phyloP scores from a whole-genome alignment of 2,329 filamentous ascomycete genomes.

The Xylariaceae sp. region DNA sequence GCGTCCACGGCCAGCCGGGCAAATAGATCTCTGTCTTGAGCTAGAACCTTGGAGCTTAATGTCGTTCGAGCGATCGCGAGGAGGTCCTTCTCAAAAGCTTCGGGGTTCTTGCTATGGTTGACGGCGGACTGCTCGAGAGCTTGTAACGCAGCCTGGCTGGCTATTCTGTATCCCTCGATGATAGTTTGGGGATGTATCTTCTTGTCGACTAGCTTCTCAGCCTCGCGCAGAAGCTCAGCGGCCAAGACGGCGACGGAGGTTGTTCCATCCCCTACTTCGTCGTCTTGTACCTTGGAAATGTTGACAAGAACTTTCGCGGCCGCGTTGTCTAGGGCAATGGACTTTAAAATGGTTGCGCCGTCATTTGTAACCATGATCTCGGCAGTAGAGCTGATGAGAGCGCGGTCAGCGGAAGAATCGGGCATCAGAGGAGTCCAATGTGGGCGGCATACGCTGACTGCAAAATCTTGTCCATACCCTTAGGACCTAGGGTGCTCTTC shows the following conservation, averaged over 20 bases:
- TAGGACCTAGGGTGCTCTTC: constrained; percentile 94
- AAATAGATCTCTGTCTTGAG: constrained; percentile 91
- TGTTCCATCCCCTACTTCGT: constrained; percentile 96
- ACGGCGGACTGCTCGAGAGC: constrained; percentile 81
- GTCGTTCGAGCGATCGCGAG: constrained; percentile 90
- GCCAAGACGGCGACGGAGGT: constrained; percentile 96
- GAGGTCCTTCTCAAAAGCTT: constrained; percentile 85
- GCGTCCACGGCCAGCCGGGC: constrained; percentile 86
- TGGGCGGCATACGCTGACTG: constrained; percentile 72
- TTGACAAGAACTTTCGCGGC: constrained; percentile 98
- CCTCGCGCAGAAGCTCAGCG: constrained; percentile 90
- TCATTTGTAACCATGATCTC: constrained; percentile 99
- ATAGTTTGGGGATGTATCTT: constrained; percentile 99
- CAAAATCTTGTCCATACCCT: constrained; percentile 98
- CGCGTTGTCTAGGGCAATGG: constrained; percentile 96
- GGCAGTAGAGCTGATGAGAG: constrained; percentile 69
- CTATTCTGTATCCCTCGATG: constrained; percentile 98
- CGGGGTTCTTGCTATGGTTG: constrained; percentile 79
- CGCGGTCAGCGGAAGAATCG: background rate
- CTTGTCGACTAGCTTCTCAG: constrained; percentile 94
- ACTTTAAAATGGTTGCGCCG: constrained; percentile 96
- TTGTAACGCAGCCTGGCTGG: constrained; percentile 79
- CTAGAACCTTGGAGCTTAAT: constrained; percentile 92
- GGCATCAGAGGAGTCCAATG: background rate
- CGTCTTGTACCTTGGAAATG: constrained; percentile 98